Evolutionary conservation across 371 early-diverging fungal genomes (phyloP), one percentile per base, ranked within the genome.

Genomic region (Mortierella sp.): DNA sequence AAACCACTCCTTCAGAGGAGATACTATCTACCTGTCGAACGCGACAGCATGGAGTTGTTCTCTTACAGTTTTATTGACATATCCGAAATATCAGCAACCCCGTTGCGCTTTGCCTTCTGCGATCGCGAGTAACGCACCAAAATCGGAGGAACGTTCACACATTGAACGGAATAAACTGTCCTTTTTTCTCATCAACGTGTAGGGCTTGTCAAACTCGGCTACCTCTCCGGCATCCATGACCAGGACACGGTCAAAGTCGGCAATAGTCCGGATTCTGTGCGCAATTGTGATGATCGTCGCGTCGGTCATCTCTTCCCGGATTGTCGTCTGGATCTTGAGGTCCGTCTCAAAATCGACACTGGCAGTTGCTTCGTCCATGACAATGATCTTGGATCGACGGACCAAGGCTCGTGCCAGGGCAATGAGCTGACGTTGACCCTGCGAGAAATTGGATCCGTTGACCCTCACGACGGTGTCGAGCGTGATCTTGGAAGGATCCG

Each of bases 361-460:
- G 4, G 93, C 90, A 1, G 99, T 98, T 0, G 39, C 98, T 72
- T 99, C 99, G 70, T 99, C 99, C 28, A 98, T 80, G 12, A 99
- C 72, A 42, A 97, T 79, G 9, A 97, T 88, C 52, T 80, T 83
- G 15, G 95, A 94, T 56, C 94, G 87, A 52, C 90, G 87, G 66
- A 97, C 85, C 56, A 87, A 49, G 1, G 87, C 87, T 58, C 92
- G 80, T 17, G 90, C 87, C 50, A 90, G 80, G 21, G 84, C 80
- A 64, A 91, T 82, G 61, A 90, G 83, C 75, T 96, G 96, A 60
- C 89, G 90, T 79, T 97, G 95, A 31, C 97, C 97, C 42, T 95
- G 96, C 28, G 89, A 88, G 6, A 98, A 78, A 47, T 86, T 83
- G 9, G 86, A 81, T 8, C 96, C 96, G 39, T 86, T 78, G 57